Evolutionary conservation across 2,329 filamentous ascomycete genomes (phyloP).

Genomic region (Lecanoromycetidae sp.): DNA sequence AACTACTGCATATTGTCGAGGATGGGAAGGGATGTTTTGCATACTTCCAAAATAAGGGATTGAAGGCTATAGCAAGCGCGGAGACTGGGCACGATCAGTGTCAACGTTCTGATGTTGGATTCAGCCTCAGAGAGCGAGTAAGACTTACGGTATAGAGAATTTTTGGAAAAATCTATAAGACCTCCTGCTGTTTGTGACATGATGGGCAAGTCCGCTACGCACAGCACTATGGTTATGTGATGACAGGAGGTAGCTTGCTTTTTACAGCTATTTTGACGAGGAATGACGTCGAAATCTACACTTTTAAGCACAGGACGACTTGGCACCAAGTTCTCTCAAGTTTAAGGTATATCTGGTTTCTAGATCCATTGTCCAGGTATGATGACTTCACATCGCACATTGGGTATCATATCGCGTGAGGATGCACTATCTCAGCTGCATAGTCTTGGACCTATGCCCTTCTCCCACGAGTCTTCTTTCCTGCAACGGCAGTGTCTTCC

Average conservation of each 20-base stretch:
- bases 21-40: conserved; percentile 28
- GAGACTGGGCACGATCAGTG: conserved; percentile 48
- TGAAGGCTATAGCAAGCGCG: conserved; percentile 74
- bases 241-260: background rate
- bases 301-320: no score
- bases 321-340: background rate
- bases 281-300: conserved; percentile 2
- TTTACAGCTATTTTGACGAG: background rate
- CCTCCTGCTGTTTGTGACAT: conserved; percentile 9
- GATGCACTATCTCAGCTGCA: background rate
- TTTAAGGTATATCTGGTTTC: background rate
- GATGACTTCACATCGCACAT: background rate
- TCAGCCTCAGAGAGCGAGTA: conserved; percentile 11
- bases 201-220: background rate
- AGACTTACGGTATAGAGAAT: conserved; percentile 51
- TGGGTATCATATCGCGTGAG: conserved; percentile 5
- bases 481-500: conserved; percentile 34
- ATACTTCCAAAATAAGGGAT: conserved; percentile 99
- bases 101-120: conserved; percentile 15
- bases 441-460: conserved; percentile 1
- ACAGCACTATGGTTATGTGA: no score
- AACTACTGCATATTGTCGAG: conserved; percentile 4
- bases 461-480: conserved; percentile 19
- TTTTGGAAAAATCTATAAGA: conserved; percentile 50
- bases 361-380: background rate